Evolutionary conservation across 192 early-diverging fungal genomes (phyloP).

Genomic region (Polychytrium aggregatum): DNA sequence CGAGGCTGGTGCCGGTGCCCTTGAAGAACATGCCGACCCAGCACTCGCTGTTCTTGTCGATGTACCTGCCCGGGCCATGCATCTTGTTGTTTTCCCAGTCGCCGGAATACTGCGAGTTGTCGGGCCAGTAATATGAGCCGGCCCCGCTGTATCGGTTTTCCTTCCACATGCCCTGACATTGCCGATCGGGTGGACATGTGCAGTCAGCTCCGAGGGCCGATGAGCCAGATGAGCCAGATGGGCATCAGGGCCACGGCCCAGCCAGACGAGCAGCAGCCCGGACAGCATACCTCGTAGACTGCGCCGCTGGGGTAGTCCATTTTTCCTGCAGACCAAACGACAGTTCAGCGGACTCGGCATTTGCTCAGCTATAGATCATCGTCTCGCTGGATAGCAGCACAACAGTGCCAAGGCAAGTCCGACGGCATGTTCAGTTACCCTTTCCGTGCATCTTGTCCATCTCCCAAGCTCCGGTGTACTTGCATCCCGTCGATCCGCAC

Average conservation of each 20-base stretch:
- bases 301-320: slow-evolving; percentile 14
- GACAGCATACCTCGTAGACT: slow-evolving; percentile 16
- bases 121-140: slow-evolving; percentile 23
- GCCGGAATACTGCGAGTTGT: slow-evolving; percentile 14
- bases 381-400: no score
- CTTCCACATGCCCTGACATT: slow-evolving; percentile 21
- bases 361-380: not conserved
- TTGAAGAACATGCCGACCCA: slow-evolving; percentile 25
- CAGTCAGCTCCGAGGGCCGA: no score
- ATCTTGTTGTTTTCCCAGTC: slow-evolving; percentile 20
- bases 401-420: no score
- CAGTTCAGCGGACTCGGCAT: not conserved
- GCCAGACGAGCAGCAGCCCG: no score
- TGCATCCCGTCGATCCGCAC: slow-evolving; percentile 2
- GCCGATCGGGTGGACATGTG: no score
- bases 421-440: no score
- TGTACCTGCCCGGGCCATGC: slow-evolving; percentile 19
- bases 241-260: no score
- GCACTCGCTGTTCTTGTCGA: slow-evolving; percentile 8
- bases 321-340: not conserved
- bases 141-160: slow-evolving; percentile 22
- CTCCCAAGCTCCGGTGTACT: slow-evolving; percentile 12
- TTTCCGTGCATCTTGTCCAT: slow-evolving; percentile 10
- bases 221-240: no score
- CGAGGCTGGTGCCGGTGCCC: slow-evolving; percentile 11